Evolutionary conservation across 345 rosid species (phyloP), one percentile per base, ranked within the genome.

Genomic region (Hibiscus mutabilis): DNA sequence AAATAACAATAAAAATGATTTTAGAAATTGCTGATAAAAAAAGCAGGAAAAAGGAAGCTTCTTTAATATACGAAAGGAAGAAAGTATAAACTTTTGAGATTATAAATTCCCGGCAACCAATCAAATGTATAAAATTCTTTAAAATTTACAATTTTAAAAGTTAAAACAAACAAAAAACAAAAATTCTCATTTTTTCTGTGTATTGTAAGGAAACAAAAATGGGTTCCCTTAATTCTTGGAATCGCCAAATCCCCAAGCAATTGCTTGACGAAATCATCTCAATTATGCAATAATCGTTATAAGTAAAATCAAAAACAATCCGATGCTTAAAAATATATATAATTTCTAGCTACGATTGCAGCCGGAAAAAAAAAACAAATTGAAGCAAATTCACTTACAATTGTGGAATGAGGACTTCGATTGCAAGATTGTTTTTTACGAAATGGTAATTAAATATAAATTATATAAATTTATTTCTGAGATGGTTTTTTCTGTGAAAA

Each of bases 361-460:
- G 16, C 24, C 16, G 25, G 37, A 35, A 6, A 8, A 5, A 12
- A 64, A 53, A 53, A n/a, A 47, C 18, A 37, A 22, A 55, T 42
- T n/a, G 31, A 55, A 72, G 22, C 60, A 27, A 35, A 57, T n/a
- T 19, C 46, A 76, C 84, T 79, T 64, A 77, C 81, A 21, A 47
- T 63, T 29, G 42, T 58, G 11, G 3, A 21, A 21, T 14, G 16
- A 15, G 29, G 18, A 7, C 13, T 44, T 52, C 31, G 47, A 53
- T 58, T 64, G n/a, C 33, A 18, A 51, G 51, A 8, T 59, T 59
- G 69, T 24, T 6, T 46, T 24, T 24, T 7, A 44, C 8, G 13
- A 4, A 5, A 22, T 7, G 46, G 0, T 15, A 7, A 66, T 18
- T 33, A 37, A 62, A 62, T 35, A 18, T 31, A 7, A 35, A n/a